Evolutionary conservation across 2,329 filamentous ascomycete species (phyloP).

Genomic region (Tolypocladium pustulatum): DNA sequence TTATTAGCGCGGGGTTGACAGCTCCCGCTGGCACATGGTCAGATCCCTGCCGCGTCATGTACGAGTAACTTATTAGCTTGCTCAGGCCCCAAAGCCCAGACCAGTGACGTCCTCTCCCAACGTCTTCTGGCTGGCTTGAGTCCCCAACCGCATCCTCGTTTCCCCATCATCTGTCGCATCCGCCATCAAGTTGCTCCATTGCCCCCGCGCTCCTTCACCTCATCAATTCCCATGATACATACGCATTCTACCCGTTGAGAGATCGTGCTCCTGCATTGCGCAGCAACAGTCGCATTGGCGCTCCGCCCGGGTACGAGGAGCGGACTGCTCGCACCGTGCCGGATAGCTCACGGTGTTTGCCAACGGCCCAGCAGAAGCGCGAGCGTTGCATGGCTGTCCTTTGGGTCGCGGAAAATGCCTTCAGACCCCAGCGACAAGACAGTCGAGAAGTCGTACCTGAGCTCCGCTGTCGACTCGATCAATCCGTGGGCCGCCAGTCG

Average conservation of each 20-base stretch:
- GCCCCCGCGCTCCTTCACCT: background rate
- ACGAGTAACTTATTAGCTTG: background rate
- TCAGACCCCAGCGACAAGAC: slow-evolving; percentile 33
- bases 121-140: background rate
- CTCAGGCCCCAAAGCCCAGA: no score
- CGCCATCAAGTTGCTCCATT: background rate
- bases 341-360: background rate
- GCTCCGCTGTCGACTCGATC: slow-evolving; percentile 50
- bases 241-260: background rate
- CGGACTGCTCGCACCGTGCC: background rate
- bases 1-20: background rate
- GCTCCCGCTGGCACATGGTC: background rate
- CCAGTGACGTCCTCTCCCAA: background rate
- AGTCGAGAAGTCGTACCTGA: slow-evolving; percentile 48
- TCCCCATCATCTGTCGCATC: background rate
- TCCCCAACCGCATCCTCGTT: background rate
- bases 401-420: slow-evolving; percentile 22
- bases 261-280: background rate
- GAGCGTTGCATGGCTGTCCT: slow-evolving; percentile 8
- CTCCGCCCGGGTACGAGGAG: background rate
- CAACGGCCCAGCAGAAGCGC: background rate
- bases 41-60: background rate
- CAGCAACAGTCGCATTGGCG: slow-evolving; percentile 4
- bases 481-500: slow-evolving; percentile 47
- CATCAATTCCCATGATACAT: background rate